A percentile compares a stretch with the other conserved stretches of the same genome.
phyloP scores from a whole-genome alignment of 78 protist genomes.

The Emiliania huxleyi region DNA sequence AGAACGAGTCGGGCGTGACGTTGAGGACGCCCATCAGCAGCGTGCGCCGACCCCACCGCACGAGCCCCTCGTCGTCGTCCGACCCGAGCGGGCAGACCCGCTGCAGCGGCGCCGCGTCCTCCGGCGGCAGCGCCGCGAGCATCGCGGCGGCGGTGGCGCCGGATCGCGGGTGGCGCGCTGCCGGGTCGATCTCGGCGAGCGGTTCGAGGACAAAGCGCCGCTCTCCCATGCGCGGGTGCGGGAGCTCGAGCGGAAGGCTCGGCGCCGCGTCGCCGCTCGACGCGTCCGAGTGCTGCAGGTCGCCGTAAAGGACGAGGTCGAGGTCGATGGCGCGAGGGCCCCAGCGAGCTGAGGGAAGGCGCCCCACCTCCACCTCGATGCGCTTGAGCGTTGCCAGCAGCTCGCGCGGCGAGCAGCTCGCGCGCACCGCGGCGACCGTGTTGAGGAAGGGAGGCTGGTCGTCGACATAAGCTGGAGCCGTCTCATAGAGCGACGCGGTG shows the following conservation, averaged over 20 bases:
- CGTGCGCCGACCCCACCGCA: background rate
- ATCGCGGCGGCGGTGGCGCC: slow-evolving; percentile 2
- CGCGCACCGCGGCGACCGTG: slow-evolving; percentile 40
- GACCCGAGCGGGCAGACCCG: background rate
- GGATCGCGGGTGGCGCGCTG: background rate
- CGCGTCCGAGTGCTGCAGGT: background rate
- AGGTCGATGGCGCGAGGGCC: slow-evolving; percentile 76
- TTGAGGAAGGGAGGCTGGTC: slow-evolving; percentile 67
- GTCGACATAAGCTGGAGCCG: slow-evolving; percentile 57
- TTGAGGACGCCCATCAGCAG: slow-evolving; percentile 76
- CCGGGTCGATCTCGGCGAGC: slow-evolving; percentile 55
- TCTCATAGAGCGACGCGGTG: slow-evolving; percentile 69
- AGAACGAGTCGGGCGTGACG: slow-evolving; percentile 75
- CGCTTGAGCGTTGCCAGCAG: slow-evolving; percentile 47
- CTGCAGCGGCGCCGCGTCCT: background rate
- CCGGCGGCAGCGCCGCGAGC: background rate
- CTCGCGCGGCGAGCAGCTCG: slow-evolving; percentile 47
- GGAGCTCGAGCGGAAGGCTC: slow-evolving; percentile 46
- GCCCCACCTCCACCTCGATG: slow-evolving; percentile 56
- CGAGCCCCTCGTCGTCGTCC: background rate
- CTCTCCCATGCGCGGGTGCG: slow-evolving; percentile 75
- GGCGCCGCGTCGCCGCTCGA: background rate
- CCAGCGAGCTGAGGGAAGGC: slow-evolving; percentile 57
- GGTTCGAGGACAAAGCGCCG: slow-evolving; percentile 76
- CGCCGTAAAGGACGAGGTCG: slow-evolving; percentile 63